Percentiles rank a stretch among this genome's conserved stretches.
These are phyloP conservation scores for Ilex paraguariensis DNA, from an alignment of 305 asterid genomes.

Conservation along the genomic window DNA sequence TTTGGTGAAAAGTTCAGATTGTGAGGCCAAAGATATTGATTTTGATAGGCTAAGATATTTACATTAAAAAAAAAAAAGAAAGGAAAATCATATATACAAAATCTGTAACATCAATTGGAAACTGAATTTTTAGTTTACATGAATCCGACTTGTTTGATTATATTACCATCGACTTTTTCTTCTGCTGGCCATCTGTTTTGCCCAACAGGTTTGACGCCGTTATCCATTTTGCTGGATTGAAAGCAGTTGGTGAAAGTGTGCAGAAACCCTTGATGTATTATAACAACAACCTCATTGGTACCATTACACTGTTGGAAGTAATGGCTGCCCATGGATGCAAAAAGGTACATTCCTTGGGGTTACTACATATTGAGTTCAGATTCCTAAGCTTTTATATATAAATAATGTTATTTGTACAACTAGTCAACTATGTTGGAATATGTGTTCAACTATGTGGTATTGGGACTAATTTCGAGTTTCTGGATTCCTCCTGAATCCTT, in stretches of 20 bases:
- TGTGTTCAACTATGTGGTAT: too few relatives aligned
- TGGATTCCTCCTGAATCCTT: too few relatives aligned
- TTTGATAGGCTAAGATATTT: too few relatives aligned
- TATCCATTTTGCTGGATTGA: conserved; percentile 94
- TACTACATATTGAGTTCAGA: conserved; percentile 1
- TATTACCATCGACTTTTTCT: neutral
- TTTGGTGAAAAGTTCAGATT: too few relatives aligned
- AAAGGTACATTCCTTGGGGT: conserved; percentile 36
- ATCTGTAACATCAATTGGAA: too few relatives aligned
- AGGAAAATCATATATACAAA: too few relatives aligned
- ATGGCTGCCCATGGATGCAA: conserved; percentile 96
- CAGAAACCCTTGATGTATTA: conserved; percentile 78
- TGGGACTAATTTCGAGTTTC: too few relatives aligned
- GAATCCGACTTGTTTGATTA: neutral
- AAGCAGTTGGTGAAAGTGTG: conserved; percentile 98
- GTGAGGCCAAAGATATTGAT: too few relatives aligned
- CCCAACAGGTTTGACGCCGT: conserved; percentile 76
- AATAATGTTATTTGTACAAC: neutral
- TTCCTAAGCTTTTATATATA: neutral
- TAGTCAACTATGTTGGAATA: too few relatives aligned
- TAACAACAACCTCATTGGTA: conserved; percentile 81
- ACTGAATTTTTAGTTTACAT: too few relatives aligned
- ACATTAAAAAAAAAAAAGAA: too few relatives aligned
- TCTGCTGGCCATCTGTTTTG: too few relatives aligned
- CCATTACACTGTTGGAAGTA: conserved; percentile 74